Conservation (phyloP, 1,284 basidiomycete genomes). For the Kalmanozyma brasiliensis region DNA sequence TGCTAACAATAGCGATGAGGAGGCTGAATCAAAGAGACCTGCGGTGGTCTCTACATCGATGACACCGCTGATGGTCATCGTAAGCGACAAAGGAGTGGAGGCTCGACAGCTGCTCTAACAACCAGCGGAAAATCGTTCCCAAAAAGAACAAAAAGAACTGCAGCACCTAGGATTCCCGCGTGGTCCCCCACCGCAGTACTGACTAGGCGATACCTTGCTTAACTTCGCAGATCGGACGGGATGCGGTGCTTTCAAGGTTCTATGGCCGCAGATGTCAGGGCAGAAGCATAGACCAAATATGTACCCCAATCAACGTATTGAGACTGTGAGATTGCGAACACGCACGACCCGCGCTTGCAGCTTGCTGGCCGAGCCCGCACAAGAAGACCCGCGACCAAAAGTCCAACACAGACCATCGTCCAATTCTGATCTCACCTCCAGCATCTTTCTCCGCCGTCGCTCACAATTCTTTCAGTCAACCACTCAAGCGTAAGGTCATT, state of each 20-base stretch:
- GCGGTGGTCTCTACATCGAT: no score
- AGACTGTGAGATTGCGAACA: conserved; percentile 1
- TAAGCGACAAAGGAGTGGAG: no score
- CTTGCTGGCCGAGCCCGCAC: background rate
- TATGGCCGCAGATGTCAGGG: conserved; percentile 78
- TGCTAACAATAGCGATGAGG: no score
- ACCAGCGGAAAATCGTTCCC: no score
- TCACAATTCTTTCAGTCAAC: no score
- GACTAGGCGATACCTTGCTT: conserved; percentile 81
- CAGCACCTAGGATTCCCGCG: conserved; percentile 83
- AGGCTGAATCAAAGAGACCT: no score
- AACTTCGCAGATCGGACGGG: conserved; percentile 83
- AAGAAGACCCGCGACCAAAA: conserved; percentile 11
- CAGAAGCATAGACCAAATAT: no score
- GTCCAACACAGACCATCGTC: conserved; percentile 31
- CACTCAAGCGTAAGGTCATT: no score
- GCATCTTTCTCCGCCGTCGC: no score
- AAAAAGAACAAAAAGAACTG: conserved; percentile 76
- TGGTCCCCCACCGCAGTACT: conserved; percentile 87
- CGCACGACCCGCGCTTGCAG: background rate
- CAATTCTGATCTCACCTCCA: background rate
- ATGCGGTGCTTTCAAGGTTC: conserved; percentile 82
- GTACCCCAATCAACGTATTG: no score
- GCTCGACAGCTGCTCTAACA: no score
- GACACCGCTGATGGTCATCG: no score